Base-by-base conservation (phyloP, 1,139 yeast genomes). In the Candida mesenterica region DNA sequence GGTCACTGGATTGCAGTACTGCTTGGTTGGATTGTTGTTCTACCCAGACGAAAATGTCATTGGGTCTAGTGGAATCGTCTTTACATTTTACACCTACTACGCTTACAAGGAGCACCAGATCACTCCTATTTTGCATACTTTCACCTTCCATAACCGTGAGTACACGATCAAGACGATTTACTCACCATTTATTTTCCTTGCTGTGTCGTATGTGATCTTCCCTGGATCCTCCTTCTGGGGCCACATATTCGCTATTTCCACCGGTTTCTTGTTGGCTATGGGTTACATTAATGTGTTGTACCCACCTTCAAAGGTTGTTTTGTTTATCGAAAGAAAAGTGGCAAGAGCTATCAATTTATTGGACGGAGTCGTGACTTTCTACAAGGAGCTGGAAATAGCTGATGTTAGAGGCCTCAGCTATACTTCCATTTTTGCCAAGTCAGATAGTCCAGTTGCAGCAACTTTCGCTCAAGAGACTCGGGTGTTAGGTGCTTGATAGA, bases 21-120 rank as follows among this genome's bases (percentile, higher is more conserved):
- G 86, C 50, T 6, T 65, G 5, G 50, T 82, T 2, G 84, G 89
- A 0, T 52, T 67, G 37, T 15, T 76, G 2, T 59, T 84, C 9
- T 77, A 65, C 43, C 82, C 84, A n/a, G 52, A 67, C 10, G 62
- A 71, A 2, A 64, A 72, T 15, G 82, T 82, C 5, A 61, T 79
- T 27, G 94, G 94, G 1, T 70, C 85, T 28, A 73, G 90, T 32
- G 95, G 87, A 2, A 76, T 92, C 75, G 78, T 78, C 20, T 88
- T 89, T 56, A 75, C 89, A 38, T 73, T 90, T 48, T 52, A 80
- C 44, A 79, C 82, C 4, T 85, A 73, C 59, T 76, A 65, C 48
- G 78, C 86, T 8, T 77, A 75, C 49, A 69, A 76, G 44, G 89
- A 82, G 52, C 77, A 79, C 38, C 57, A 61, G 20, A 53, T 62